Evolutionary conservation across 2,329 filamentous ascomycete species (phyloP), one percentile per base, ranked within the genome.

Genomic region (Cladophialophora psammophila): DNA sequence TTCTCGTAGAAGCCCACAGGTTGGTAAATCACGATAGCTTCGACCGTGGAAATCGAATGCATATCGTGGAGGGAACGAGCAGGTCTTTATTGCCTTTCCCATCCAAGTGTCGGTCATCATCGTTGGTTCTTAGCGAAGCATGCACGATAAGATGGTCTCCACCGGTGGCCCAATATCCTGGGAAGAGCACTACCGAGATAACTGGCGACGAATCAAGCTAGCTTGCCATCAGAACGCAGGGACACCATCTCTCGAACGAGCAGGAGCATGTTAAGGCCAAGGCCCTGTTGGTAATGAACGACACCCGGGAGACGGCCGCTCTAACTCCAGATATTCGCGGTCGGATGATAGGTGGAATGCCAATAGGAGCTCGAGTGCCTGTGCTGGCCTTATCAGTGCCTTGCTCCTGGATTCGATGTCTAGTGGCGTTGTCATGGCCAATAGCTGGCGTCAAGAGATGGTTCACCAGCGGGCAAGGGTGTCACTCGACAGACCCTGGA

Each of bases 321-420:
- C 35, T 52, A 45, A 38, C 10, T 20, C 26, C 45, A 50, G 26
- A 26, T 50, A 12, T 35, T n/a, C n/a, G 32, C 34, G 13, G 42
- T 61, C 52, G 59, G 42, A 48, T 18, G 31, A 34, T 31, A 38
- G 15, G n/a, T 52, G n/a, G 59, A 8, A 31, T 18, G 3, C 9
- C 34, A 45, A 50, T 20, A 40, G 59, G 45, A 32, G 18, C n/a
- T 20, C 20, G 8, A 52, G 10, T 15, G 8, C 36, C 18, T 42
- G 20, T 18, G 31, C 12, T n/a, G 52, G 35, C n/a, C 59, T 61
- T 61, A 61, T 61, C 59, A 61, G 59, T 34, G 32, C n/a, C 15
- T 45, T 18, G 10, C 13, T 18, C 31, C 48, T 40, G 9, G 34
- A n/a, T 36, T 50, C 15, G 40, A 60, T 26, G 31, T 50, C 45